These are phyloP conservation scores for Trichomonas vaginalis DNA, from an alignment of 208 protist genomes.

Conservation along the genomic window DNA sequence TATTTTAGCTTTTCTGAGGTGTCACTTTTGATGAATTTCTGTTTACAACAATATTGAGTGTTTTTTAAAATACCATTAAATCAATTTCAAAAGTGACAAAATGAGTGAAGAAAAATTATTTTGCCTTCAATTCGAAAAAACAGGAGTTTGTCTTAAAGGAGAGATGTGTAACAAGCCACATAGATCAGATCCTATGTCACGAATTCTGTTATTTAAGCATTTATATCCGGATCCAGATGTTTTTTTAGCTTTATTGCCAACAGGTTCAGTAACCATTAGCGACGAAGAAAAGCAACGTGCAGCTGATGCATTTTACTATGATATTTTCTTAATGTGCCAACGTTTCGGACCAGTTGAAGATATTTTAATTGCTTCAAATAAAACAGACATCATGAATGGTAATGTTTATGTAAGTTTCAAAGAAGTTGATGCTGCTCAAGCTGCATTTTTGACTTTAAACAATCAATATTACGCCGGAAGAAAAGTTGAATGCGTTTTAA, in stretches of 20 bases:
- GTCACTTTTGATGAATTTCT: too few species aligned
- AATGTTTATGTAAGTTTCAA: background rate
- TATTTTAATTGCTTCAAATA: background rate
- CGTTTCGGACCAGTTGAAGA: constrained; percentile 1
- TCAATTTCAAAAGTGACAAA: background rate
- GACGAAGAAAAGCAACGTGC: background rate
- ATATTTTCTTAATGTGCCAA: background rate
- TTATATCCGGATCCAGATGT: background rate
- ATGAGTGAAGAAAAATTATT: background rate
- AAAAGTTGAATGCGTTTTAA: background rate
- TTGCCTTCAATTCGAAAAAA: background rate
- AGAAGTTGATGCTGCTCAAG: background rate
- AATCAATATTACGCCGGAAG: background rate
- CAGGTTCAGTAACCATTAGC: background rate
- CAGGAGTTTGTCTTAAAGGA: background rate
- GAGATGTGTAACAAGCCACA: background rate
- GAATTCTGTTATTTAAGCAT: background rate
- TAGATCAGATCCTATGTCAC: background rate
- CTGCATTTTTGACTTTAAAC: background rate
- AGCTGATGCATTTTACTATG: background rate
- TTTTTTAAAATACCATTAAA: too few species aligned
- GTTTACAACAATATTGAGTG: too few species aligned
- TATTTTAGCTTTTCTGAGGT: too few species aligned
- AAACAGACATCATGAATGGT: background rate
- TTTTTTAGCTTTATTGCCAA: background rate